A percentile compares a stretch with the other conserved stretches of the same genome.
These are phyloP conservation scores for Colletotrichum limetticola DNA, from an alignment of 2,329 filamentous ascomycete genomes.

Conservation along the genomic window DNA sequence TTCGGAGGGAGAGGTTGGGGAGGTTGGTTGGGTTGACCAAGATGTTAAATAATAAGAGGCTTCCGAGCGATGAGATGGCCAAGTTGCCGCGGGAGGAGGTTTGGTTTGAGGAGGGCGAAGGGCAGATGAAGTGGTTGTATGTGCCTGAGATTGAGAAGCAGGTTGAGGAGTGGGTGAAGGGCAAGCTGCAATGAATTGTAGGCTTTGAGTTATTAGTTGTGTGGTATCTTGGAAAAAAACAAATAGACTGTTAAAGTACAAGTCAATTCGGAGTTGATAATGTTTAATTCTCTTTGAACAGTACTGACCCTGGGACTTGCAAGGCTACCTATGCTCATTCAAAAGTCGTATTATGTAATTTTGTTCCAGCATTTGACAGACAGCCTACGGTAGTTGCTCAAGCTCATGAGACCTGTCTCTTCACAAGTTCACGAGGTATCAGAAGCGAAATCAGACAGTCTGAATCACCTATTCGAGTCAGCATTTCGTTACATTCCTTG, in stretches of 20 bases:
- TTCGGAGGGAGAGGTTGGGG: slow-evolving; percentile 58
- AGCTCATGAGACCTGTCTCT: background rate
- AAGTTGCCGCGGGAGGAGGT: slow-evolving; percentile 18
- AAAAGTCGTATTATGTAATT: too few species aligned
- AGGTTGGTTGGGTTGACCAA: slow-evolving; percentile 58
- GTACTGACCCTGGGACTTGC: too few species aligned
- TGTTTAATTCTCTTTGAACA: background rate
- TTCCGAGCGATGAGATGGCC: slow-evolving; percentile 48
- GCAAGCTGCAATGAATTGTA: background rate
- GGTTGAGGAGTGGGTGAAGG: slow-evolving; percentile 42
- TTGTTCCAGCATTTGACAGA: too few species aligned
- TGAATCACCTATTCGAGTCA: slow-evolving; percentile 21
- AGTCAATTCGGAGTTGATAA: background rate
- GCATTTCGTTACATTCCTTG: background rate
- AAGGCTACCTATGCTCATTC: background rate
- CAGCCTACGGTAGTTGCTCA: background rate
- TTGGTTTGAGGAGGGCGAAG: slow-evolving; percentile 37
- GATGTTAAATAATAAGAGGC: slow-evolving; percentile 57
- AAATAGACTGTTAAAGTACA: background rate
- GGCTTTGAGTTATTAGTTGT: background rate
- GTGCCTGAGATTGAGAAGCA: slow-evolving; percentile 48
- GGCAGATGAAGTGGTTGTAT: slow-evolving; percentile 53
- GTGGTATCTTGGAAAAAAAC: background rate
- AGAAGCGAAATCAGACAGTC: background rate
- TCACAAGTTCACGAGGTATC: background rate